A percentile compares a stretch with the other conserved stretches of the same genome.
phyloP scores from a whole-genome alignment of 495 filamentous ascomycete genomes.

The Melanomma pulvis-pyrius region DNA sequence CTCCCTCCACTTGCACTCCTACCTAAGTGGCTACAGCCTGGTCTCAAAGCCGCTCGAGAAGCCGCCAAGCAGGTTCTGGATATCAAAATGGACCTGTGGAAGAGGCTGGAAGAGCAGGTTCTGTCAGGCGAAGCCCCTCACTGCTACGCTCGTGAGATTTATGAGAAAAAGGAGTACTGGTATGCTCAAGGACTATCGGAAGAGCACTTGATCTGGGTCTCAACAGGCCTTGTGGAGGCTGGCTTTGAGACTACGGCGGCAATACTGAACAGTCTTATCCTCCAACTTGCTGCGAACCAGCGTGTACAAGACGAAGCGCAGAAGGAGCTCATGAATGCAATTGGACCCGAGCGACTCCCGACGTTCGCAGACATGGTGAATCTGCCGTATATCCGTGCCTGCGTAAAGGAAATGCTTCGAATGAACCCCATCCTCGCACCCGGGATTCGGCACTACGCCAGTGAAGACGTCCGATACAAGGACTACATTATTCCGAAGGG shows the following conservation, averaged over 20 bases:
- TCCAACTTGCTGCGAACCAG: constrained; percentile 28
- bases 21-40: constrained; percentile 39
- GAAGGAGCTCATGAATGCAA: constrained; percentile 21
- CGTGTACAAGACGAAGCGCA: constrained; percentile 17
- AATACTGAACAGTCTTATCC: constrained; percentile 27
- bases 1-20: constrained; percentile 33
- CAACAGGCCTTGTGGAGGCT: constrained; percentile 31
- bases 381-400: constrained; percentile 28
- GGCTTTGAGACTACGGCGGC: constrained; percentile 36
- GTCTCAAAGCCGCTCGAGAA: constrained; percentile 12
- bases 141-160: constrained; percentile 35
- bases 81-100: constrained; percentile 20
- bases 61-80: background rate
- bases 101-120: background rate
- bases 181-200: constrained; percentile 24
- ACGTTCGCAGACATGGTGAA: constrained; percentile 7
- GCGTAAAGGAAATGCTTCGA: constrained; percentile 28
- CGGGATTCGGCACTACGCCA: constrained; percentile 15
- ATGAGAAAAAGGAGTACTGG: constrained; percentile 26
- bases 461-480: constrained; percentile 22
- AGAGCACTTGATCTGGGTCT: constrained; percentile 7
- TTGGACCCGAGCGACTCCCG: constrained; percentile 19
- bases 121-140: background rate
- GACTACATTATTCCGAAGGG: constrained; percentile 36
- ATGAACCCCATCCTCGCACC: constrained; percentile 6